A percentile compares a stretch with the other conserved stretches of the same genome.
Conservation (phyloP, 148 eudicot genomes). For the Fagopyrum esculentum region DNA sequence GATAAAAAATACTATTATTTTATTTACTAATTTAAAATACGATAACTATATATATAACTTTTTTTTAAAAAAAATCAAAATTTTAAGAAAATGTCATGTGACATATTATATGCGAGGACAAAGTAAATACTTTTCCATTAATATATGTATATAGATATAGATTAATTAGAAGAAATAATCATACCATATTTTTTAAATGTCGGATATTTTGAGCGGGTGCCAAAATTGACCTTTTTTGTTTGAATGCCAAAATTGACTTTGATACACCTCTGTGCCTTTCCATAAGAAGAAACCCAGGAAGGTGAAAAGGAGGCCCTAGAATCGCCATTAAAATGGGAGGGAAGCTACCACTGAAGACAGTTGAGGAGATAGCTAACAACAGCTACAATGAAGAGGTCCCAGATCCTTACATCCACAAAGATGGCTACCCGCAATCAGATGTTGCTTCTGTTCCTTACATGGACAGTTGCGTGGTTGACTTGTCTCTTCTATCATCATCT, state of each 20-base stretch:
- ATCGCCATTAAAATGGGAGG: slow-evolving; percentile 1
- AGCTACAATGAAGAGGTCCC: background rate
- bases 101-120: no score
- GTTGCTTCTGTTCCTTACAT: slow-evolving; percentile 11
- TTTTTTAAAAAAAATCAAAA: no score
- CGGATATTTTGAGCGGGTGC: no score
- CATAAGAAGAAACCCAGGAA: background rate
- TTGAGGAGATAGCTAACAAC: slow-evolving; percentile 1
- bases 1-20: no score
- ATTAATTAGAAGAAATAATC: no score
- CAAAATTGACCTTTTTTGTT: no score
- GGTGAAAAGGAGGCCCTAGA: background rate
- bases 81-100: no score
- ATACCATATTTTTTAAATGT: no score
- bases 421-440: slow-evolving; percentile 5
- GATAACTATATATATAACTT: no score
- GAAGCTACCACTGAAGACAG: slow-evolving; percentile 3
- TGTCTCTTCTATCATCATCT: slow-evolving; percentile 6
- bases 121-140: no score
- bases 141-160: no score
- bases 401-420: slow-evolving; percentile 1
- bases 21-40: no score
- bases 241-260: background rate
- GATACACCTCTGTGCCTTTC: background rate
- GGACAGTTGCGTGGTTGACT: slow-evolving; percentile 7